Conservation (phyloP, 2,329 filamentous ascomycete species). For the Colletotrichum paranaense region DNA sequence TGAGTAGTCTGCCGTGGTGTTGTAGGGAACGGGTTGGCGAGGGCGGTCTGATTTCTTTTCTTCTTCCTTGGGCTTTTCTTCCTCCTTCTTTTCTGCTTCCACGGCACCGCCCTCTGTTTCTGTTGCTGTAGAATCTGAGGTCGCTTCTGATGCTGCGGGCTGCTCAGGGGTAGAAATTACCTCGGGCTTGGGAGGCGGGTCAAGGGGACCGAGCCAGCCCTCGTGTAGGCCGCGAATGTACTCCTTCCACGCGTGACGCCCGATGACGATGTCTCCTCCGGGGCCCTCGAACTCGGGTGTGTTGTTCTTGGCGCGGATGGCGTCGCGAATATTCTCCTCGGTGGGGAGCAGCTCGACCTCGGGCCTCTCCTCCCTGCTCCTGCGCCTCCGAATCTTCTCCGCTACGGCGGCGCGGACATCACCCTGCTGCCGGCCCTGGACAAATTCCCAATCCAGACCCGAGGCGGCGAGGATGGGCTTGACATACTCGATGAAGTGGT, state of each 20-base stretch:
- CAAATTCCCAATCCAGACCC: slow-evolving; percentile 94
- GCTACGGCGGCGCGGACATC: slow-evolving; percentile 89
- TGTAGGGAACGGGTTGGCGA: slow-evolving; percentile 78
- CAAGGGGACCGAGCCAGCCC: slow-evolving; percentile 91
- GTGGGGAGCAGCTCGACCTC: slow-evolving; percentile 60
- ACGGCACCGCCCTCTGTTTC: slow-evolving; percentile 35
- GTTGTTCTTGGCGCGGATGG: slow-evolving; percentile 72
- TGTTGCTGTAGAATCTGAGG: slow-evolving; percentile 40
- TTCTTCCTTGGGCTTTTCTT: slow-evolving; percentile 55
- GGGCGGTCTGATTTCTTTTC: slow-evolving; percentile 68
- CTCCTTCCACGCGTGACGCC: slow-evolving; percentile 96
- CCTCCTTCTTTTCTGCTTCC: slow-evolving; percentile 39
- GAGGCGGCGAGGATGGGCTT: slow-evolving; percentile 92
- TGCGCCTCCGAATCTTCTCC: slow-evolving; percentile 82
- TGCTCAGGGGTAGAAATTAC: slow-evolving; percentile 40
- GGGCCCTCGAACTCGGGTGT: slow-evolving; percentile 79
- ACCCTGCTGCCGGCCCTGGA: slow-evolving; percentile 92
- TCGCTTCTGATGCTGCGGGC: neutral
- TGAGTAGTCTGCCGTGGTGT: slow-evolving; percentile 78
- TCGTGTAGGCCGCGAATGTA: slow-evolving; percentile 94
- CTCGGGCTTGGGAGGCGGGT: slow-evolving; percentile 62
- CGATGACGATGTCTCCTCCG: slow-evolving; percentile 88
- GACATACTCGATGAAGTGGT: slow-evolving; percentile 95
- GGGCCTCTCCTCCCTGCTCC: slow-evolving; percentile 67
- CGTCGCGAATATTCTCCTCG: slow-evolving; percentile 70